Conservation (phyloP, 2,329 filamentous ascomycete genomes). For the Cladosporium sp. region DNA sequence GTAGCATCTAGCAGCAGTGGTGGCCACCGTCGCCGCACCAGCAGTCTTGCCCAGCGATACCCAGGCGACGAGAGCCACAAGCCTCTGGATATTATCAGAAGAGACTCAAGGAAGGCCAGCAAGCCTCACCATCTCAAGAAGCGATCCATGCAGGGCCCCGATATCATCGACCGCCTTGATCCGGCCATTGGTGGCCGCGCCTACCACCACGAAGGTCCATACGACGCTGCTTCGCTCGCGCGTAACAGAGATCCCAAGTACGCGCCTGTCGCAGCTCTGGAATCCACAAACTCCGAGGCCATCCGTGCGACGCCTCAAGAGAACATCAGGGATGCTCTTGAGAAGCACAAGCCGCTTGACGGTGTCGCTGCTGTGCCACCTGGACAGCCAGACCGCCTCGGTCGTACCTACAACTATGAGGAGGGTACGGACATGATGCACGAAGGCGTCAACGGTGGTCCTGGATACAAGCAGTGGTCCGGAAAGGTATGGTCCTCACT, state of each 20-base stretch:
- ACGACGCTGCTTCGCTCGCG: slow-evolving; percentile 75
- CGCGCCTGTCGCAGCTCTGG: slow-evolving; percentile 76
- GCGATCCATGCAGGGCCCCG: slow-evolving; percentile 65
- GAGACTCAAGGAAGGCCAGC: slow-evolving; percentile 65
- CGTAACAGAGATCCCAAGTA: slow-evolving; percentile 64
- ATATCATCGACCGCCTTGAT: slow-evolving; percentile 81
- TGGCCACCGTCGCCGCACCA: slow-evolving; percentile 43
- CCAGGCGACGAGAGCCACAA: slow-evolving; percentile 65
- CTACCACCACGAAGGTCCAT: slow-evolving; percentile 91
- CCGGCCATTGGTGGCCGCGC: slow-evolving; percentile 58
- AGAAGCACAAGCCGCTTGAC: slow-evolving; percentile 74
- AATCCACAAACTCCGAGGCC: slow-evolving; percentile 71
- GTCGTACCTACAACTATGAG: slow-evolving; percentile 72
- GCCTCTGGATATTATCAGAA: slow-evolving; percentile 66
- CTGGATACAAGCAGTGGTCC: slow-evolving; percentile 76
- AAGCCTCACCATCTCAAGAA: slow-evolving; percentile 66
- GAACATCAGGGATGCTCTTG: slow-evolving; percentile 72
- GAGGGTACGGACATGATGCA: slow-evolving; percentile 87
- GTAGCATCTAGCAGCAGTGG: slow-evolving; percentile 25
- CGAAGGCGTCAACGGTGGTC: slow-evolving; percentile 65
- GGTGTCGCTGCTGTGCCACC: slow-evolving; percentile 76
- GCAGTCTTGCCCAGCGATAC: slow-evolving; percentile 60
- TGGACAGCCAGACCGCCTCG: slow-evolving; percentile 67
- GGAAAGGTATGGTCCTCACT: slow-evolving; percentile 59
- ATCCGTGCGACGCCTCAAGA: slow-evolving; percentile 78